A percentile compares a stretch with the other conserved stretches of the same genome.
phyloP scores from a whole-genome alignment of 2,329 filamentous ascomycete species.

The Penicillium rolfsii region DNA sequence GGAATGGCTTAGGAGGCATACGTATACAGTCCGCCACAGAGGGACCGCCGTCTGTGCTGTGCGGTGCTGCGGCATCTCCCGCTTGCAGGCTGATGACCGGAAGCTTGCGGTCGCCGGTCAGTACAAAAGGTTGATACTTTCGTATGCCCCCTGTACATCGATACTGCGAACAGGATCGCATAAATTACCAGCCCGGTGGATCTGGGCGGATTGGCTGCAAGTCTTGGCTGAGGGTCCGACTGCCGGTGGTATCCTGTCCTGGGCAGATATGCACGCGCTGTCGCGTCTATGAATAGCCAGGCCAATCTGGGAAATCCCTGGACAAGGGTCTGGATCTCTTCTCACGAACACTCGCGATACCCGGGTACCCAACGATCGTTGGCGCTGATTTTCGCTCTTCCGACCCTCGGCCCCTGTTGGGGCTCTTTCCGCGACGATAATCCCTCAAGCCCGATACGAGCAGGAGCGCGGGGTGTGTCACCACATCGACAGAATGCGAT shows the following conservation, averaged over 20 bases:
- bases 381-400: not conserved
- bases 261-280: not conserved
- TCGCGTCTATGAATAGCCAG: not conserved
- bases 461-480: not conserved
- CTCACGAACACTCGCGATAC: not conserved
- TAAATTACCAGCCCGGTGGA: not conserved
- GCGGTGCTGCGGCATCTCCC: not conserved
- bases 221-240: not conserved
- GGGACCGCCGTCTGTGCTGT: not conserved
- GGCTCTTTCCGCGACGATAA: not conserved
- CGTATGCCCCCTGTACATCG: no score
- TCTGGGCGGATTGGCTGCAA: not conserved
- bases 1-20: not conserved
- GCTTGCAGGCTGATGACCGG: not conserved
- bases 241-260: not conserved
- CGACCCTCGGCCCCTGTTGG: not conserved
- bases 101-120: not conserved
- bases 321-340: not conserved
- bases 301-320: not conserved
- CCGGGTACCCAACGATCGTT: not conserved
- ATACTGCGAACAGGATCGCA: not conserved
- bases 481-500: slow-evolving; percentile 6
- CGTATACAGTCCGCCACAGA: not conserved
- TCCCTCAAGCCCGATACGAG: not conserved
- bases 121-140: no score